Base-by-base conservation (phyloP, 768 basidiomycete species). In the Pseudohyphozyma bogoriensis region DNA sequence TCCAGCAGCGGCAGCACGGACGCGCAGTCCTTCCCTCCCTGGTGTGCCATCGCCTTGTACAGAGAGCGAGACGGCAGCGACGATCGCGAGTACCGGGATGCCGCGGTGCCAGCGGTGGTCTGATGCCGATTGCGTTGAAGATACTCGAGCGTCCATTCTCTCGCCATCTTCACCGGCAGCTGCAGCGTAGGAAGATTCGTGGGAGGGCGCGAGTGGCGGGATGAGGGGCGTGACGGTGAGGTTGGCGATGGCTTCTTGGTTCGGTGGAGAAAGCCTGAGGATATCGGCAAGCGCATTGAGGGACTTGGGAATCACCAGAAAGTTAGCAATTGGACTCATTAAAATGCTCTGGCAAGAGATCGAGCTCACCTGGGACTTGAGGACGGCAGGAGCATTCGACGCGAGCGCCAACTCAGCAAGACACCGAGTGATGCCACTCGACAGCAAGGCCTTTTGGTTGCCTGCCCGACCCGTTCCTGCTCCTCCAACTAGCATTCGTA, bases 31-130 rank as follows among this genome's bases (percentile, higher is more conserved):
- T 52, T 85, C 86, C 31, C 69, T 82, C 83, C 28, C 77, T 70
- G n/a, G 85, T 83, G 67, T 85, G 83, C 72, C 88, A 86, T 95
- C 92, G 2, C 92, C 93, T 58, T 93, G 85, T 40, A 96, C 76
- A 15, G 83, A 83, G 20, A 89, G 79, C 62, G 87, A 85, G 1
- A 93, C 82, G 15, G 95, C 79, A 0, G 82, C 86, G 61, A 91
- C 86, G 8, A 93, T 79, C 0, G 87, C 87, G 5, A 87, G 62
- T 16, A 67, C 62, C 24, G 68, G 55, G 13, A 37, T 18, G 2
- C 68, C 63, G 28, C 62, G 51, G 42, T 50, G 60, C 69, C 69
- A 70, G 40, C 60, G 18, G 1, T 29, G 15, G 28, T 29, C 18
- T 10, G n/a, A 2, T 20, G 59, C 35, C n/a, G 26, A 13, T 36